Evolutionary conservation across 2,329 filamentous ascomycete genomes (phyloP).

Genomic region (Dendrostoma leiphaemia): DNA sequence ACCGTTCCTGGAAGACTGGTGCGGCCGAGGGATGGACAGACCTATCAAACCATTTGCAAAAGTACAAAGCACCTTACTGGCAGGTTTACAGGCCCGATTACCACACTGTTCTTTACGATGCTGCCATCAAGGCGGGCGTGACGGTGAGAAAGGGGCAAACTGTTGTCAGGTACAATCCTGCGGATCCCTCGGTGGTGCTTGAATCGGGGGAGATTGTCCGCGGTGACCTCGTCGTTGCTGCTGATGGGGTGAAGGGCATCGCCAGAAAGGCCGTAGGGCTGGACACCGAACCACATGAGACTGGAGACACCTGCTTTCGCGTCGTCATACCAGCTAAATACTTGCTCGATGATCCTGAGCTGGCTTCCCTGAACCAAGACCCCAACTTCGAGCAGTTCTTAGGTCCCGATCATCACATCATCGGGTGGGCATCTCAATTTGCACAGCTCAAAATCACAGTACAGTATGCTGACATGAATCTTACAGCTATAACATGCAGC

Average conservation of each 20-base stretch:
- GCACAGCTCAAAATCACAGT: background rate
- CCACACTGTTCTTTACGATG: constrained; percentile 7
- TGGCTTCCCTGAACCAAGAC: constrained; percentile 5
- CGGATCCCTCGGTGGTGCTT: constrained; percentile 3
- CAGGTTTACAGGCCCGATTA: constrained; percentile 16
- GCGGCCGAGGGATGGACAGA: background rate
- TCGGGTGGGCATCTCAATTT: too few species aligned
- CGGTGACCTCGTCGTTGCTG: constrained; percentile 7
- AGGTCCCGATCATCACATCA: constrained; percentile 7
- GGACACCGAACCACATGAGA: constrained; percentile 12
- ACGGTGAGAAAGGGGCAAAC: constrained; percentile 3
- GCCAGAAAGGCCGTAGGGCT: constrained; percentile 9
- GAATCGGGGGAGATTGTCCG: constrained; percentile 1
- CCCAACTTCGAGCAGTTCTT: constrained; percentile 18
- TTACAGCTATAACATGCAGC: constrained; percentile 16
- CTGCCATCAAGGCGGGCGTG: constrained; percentile 1
- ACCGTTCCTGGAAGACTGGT: background rate
- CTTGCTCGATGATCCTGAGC: background rate
- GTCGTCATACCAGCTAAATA: constrained; percentile 5
- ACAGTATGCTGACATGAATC: background rate
- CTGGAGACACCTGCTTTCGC: constrained; percentile 2
- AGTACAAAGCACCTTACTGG: constrained; percentile 14
- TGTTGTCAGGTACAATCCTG: constrained; percentile 4
- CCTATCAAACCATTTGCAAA: background rate
- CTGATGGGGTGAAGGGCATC: constrained; percentile 7